Base-by-base conservation (phyloP, 306 rosid genomes). In the Citrullus mucosospermus region DNA sequence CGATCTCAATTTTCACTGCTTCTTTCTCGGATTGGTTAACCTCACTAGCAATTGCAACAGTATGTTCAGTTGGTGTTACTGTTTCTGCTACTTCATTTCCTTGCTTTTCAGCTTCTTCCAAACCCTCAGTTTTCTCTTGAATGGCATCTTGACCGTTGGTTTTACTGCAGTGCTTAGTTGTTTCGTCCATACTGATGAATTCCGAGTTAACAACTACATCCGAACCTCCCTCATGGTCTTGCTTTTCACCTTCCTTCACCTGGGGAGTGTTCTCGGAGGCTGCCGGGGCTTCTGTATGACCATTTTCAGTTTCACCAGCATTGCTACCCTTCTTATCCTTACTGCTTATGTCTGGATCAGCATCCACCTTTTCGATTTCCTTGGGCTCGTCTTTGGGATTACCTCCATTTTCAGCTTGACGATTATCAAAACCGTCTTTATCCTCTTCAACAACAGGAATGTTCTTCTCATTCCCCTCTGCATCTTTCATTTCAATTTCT, bases 401-500 rank as follows among this genome's bases (percentile, higher is more conserved):
- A 50, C 68, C 88, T 55, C 84, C 89, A 81, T 82, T 85, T 78
- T 80, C 53, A 22, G 82, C 53, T 59, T 70, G 76, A 59, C 58
- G 74, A 32, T 78, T 84, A 51, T 71, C 68, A 20, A 72, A 74
- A 57, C 12, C 80, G 15, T 78, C 81, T 22, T 78, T 79, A 34
- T 56, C 83, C 44, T 79, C 70, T 50, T 78, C 75, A 22, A n/a
- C 73, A 72, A 38, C 80, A 9, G 18, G 75, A 8, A 20, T 50
- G 39, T 74, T 82, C 56, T 74, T n/a, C 73, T 84, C 82, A 81
- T 59, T 53, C 63, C 78, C 89, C 78, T 65, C 85, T 30, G 50
- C 81, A 65, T 78, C 87, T 67, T 79, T 86, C 78, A 78, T 78
- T 76, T 84, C 84, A 54, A 72, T 57, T 20, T 65, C 87, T 63